Evolutionary conservation across 2,329 filamentous ascomycete species (phyloP), one percentile per base, ranked within the genome.

Genomic region (Sphaerulina vaccinii): DNA sequence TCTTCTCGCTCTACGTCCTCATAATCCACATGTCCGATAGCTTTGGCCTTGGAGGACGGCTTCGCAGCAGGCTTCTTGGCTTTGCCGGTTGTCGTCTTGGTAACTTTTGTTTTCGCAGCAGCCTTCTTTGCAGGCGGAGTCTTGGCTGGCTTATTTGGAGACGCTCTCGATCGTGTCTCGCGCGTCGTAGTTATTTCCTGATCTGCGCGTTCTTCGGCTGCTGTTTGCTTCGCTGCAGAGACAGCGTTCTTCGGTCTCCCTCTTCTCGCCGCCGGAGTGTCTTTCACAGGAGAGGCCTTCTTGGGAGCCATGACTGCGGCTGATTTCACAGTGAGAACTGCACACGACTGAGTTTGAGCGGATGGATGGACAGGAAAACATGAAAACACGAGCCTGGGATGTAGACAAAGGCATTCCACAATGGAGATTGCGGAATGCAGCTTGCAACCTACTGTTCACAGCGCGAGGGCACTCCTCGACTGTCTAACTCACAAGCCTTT

Each of bases 321-420:
- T 15, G 40, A 29, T 32, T 13, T 9, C n/a, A 13, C n/a, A 32
- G 8, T 15, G 23, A 29, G 40, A 16, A 15, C 8, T 15, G n/a
- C 10, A 43, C n/a, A 27, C n/a, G 40, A 3, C 2, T 39, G 37
- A 19, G 35, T 15, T 16, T 11, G 19, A 18, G 37, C 9, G 22
- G 18, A 13, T 23, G 21, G 22, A 21, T 8, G 7, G 32, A 11
- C 13, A 40, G 16, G 15, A 38, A 23, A 1, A 39, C 33, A 37
- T 13, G 45, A 15, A 45, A 36, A 13, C 27, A 32, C n/a, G 5
- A n/a, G 27, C 24, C 10, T 19, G 36, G 9, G 22, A 50, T 41
- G 51, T 55, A 54, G 52, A 58, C 56, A 58, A 58, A 58, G 50
- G 37, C 42, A 44, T 49, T 49, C 39, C 32, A 41, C 49, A 58